phyloP scores from a whole-genome alignment of 2,329 filamentous ascomycete genomes.

The Coniochaeta sp. region DNA sequence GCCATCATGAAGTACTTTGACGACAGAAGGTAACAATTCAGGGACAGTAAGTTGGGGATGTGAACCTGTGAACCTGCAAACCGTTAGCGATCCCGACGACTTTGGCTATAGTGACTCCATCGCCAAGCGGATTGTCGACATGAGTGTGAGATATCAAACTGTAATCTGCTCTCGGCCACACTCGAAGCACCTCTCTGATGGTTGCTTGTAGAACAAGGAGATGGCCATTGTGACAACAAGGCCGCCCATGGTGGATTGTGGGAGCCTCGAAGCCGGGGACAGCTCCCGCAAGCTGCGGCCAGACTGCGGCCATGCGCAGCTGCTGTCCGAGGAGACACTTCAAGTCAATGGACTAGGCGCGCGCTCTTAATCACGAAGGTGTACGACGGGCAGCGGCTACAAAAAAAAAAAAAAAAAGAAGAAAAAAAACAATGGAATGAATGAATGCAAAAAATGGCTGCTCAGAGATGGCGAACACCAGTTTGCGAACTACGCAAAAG shows the following conservation, averaged over 20 bases:
- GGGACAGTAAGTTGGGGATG: not conserved
- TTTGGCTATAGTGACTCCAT: not conserved
- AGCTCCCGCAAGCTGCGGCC: not conserved
- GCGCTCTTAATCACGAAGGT: not conserved
- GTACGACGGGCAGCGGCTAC: not conserved
- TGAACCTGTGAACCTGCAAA: not conserved
- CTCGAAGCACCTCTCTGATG: not conserved
- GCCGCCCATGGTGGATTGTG: not conserved
- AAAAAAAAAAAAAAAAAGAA: no score
- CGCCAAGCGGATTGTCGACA: not conserved
- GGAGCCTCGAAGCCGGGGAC: not conserved
- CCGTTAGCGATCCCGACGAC: not conserved
- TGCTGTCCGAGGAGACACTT: not conserved
- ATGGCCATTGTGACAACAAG: not conserved
- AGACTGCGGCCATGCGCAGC: not conserved
- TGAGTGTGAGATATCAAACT: not conserved
- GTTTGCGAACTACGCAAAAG: not conserved
- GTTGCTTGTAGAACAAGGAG: not conserved
- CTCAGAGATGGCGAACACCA: no score
- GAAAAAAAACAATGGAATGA: no score
- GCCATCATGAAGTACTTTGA: conserved; percentile 29
- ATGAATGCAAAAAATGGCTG: no score
- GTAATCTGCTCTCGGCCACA: not conserved
- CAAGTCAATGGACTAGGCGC: not conserved
- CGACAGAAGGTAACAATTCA: not conserved